Evolutionary conservation across 2,329 filamentous ascomycete species (phyloP).

Genomic region (Paramyrothecium roridum): DNA sequence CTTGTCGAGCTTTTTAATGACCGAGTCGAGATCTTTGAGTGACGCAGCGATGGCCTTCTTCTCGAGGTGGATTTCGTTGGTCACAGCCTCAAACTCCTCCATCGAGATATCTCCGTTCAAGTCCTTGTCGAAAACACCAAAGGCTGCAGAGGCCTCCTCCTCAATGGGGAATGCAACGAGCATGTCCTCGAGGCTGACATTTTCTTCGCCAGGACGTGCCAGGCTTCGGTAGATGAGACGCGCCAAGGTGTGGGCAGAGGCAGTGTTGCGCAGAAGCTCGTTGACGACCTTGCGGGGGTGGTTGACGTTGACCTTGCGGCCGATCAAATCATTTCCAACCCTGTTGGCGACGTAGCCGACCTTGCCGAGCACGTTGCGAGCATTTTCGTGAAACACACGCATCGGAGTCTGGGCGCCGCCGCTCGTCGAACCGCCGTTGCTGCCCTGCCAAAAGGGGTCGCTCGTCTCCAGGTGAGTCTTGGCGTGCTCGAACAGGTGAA

Average conservation of each 20-base stretch:
- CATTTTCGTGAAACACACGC: slow-evolving; percentile 68
- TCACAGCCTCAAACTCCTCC: slow-evolving; percentile 89
- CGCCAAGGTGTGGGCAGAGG: slow-evolving; percentile 78
- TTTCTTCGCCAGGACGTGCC: slow-evolving; percentile 69
- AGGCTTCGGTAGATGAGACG: slow-evolving; percentile 87
- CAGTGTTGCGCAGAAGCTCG: slow-evolving; percentile 68
- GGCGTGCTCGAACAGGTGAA: slow-evolving; percentile 63
- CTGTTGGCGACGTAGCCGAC: slow-evolving; percentile 83
- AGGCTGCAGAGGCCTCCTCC: slow-evolving; percentile 86
- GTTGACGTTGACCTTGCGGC: slow-evolving; percentile 65
- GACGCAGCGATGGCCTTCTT: slow-evolving; percentile 94
- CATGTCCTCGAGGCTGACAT: slow-evolving; percentile 75
- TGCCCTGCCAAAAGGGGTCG: slow-evolving; percentile 46
- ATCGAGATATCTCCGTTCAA: slow-evolving; percentile 95
- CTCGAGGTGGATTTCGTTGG: slow-evolving; percentile 90
- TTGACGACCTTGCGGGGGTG: slow-evolving; percentile 84
- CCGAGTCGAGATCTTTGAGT: slow-evolving; percentile 90
- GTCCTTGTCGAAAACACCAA: slow-evolving; percentile 92
- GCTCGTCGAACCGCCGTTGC: slow-evolving; percentile 37
- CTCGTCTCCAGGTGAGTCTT: slow-evolving; percentile 66
- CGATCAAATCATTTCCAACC: slow-evolving; percentile 89
- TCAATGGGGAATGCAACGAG: slow-evolving; percentile 73
- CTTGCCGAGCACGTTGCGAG: slow-evolving; percentile 71
- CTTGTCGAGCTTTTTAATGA: slow-evolving; percentile 84
- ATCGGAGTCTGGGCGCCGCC: slow-evolving; percentile 76